These are phyloP conservation scores for Thermothielavioides terrestris DNA, from an alignment of 495 filamentous ascomycete genomes.

Conservation along the genomic window DNA sequence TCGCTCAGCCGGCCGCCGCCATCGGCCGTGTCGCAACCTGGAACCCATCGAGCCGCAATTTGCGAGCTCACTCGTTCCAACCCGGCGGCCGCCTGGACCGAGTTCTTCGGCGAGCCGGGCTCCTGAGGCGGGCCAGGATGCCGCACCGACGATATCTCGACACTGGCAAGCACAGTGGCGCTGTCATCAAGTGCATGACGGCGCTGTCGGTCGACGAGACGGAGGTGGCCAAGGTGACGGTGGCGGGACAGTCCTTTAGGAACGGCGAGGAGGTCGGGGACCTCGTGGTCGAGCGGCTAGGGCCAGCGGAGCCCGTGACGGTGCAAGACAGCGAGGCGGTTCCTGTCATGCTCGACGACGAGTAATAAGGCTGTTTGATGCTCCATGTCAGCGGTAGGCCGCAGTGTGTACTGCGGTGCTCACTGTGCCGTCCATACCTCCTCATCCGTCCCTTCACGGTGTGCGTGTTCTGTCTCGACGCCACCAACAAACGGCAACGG, in stretches of 20 bases:
- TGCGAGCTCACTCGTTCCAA: slow-evolving; percentile 19
- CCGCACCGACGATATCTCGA: slow-evolving; percentile 3
- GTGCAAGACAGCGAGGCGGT: slow-evolving; percentile 17
- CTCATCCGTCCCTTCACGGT: no score
- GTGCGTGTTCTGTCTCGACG: no score
- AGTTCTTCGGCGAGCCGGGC: slow-evolving; percentile 20
- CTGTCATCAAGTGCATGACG: slow-evolving; percentile 17
- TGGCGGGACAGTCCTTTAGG: slow-evolving; percentile 20
- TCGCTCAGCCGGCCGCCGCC: not conserved
- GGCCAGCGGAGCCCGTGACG: not conserved
- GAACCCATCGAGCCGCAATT: slow-evolving; percentile 15
- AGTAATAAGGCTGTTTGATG: no score
- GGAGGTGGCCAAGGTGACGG: slow-evolving; percentile 14
- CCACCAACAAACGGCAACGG: no score
- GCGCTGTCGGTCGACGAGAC: slow-evolving; percentile 17
- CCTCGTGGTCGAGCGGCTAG: slow-evolving; percentile 6
- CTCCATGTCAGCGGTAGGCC: no score
- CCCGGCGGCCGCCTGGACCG: slow-evolving; percentile 19
- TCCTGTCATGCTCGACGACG: slow-evolving; percentile 8
- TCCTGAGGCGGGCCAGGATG: slow-evolving; percentile 7
- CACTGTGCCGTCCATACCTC: no score
- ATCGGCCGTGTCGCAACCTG: slow-evolving; percentile 15
- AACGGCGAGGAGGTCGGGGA: slow-evolving; percentile 11
- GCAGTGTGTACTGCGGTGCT: no score
- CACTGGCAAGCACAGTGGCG: slow-evolving; percentile 10